Base-by-base conservation (phyloP, 2,329 filamentous ascomycete genomes). In the Fusarium albidum region DNA sequence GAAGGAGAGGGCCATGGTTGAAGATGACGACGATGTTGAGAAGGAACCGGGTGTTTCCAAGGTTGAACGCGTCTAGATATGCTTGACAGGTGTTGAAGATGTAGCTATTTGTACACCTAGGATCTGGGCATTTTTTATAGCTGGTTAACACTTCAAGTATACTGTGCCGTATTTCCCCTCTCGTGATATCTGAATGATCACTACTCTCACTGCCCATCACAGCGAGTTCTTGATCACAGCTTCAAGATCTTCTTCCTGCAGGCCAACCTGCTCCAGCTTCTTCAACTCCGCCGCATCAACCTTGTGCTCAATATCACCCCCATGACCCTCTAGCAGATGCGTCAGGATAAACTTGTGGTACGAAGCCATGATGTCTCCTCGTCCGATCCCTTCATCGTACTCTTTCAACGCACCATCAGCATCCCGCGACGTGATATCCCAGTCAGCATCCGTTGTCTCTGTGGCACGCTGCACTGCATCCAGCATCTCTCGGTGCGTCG, bases 281-380 rank as follows among this genome's bases (percentile, higher is more conserved):
- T 18, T 12, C 1, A 61, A 9, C 8, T 49, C 35, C 10, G 6
- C 31, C 4, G 13, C 3, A 26, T 48, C 41, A 9, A 57, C 32
- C 38, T 55, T 57, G n/a, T n/a, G 6, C n/a, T 47, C 13, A 17
- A 61, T 43, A 6, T 61, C 38, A 0, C 27, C 53, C 17, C 49
- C 42, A 9, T 21, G 10, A 3, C 15, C 42, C n/a, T 50, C 25
- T 13, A 42, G 10, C 12, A 57, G 58, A 46, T 61, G 45, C 3
- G 32, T 61, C 9, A 57, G 13, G 10, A 61, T 45, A 15, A 61
- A 61, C 38, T 61, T 61, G 4, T 38, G 12, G 17, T 41, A 55
- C 7, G 38, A 17, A 29, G 49, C 49, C 4, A 28, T 21, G 2
- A 3, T 13, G 13, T 61, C 49, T 6, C 28, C 27, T 13, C 55